phyloP scores from a whole-genome alignment of 352 stramenopile species.

The Aphanomyces astaci region DNA sequence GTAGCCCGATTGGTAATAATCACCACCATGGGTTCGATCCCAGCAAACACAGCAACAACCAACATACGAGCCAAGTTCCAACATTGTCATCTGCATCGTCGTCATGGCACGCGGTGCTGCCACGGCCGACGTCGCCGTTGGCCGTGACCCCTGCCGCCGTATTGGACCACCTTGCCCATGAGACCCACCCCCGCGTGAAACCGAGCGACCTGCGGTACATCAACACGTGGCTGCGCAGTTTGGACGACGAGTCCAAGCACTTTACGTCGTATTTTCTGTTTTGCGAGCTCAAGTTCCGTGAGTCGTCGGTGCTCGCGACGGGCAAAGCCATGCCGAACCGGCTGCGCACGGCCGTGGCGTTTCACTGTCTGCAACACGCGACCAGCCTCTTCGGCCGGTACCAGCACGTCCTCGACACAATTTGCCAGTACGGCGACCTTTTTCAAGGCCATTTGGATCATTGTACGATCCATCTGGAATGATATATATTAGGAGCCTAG shows the following conservation, averaged over 20 bases:
- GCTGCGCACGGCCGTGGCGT: conserved; percentile 59
- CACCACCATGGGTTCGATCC: too few species aligned
- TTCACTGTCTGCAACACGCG: conserved; percentile 64
- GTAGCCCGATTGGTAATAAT: too few species aligned
- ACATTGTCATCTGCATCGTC: neutral
- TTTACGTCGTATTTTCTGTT: conserved; percentile 69
- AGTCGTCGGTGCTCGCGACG: conserved; percentile 47
- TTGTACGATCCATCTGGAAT: too few species aligned
- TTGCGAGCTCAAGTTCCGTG: conserved; percentile 63
- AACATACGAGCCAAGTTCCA: neutral
- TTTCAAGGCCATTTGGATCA: too few species aligned
- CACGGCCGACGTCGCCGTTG: neutral
- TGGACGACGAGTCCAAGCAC: conserved; percentile 32
- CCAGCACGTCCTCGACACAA: conserved; percentile 44
- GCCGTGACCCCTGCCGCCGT: conserved; percentile 3
- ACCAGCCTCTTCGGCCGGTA: conserved; percentile 51
- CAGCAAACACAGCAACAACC: neutral
- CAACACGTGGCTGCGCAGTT: conserved; percentile 47
- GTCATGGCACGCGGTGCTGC: neutral
- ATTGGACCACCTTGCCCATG: conserved; percentile 4
- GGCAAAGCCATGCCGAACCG: conserved; percentile 60
- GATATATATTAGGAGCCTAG: conserved; percentile 46
- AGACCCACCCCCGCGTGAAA: conserved; percentile 15
- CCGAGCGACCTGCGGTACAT: conserved; percentile 48
- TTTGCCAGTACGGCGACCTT: conserved; percentile 38